Evolutionary conservation across 1,139 yeast genomes (phyloP), one percentile per base, ranked within the genome.

Genomic region (Candida tetrigidarum): DNA sequence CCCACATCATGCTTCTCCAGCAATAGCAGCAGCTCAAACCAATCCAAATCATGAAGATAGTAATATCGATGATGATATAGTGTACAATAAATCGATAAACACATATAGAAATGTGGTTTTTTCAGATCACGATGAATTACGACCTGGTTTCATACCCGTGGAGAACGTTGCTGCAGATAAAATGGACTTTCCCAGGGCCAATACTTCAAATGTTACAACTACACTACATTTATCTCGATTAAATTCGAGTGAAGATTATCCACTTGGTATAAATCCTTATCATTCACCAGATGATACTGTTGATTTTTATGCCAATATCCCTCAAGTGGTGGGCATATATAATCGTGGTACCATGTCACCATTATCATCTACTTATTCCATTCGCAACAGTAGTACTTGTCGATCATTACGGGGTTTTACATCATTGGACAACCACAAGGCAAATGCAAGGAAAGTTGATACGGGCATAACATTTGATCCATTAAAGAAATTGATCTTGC

Each of bases 301-400:
- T 40, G 66, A 74, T 46, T 69, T 77, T 42, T 72, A 66, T 52
- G 71, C 64, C 22, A 71, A 71, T 9, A 32, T 37, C 10, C 66
- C 80, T 0, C 60, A 75, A 28, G 64, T 67, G 40, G 53, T 64
- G 7, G 64, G 41, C 10, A 25, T 68, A 25, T 67, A 61, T 37
- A 28, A 38, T 10, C 20, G 29, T 6, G 58, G 72, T 28, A 71
- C 71, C 44, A 70, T 68, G 52, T 81, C 81, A 0, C 81, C 82
- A 0, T 66, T 77, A 42, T 58, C 80, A 1, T 76, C 81, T 78
- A 53, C 71, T 2, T 66, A 79, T 1, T 43, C 76, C 8, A 60
- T 78, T 54, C 69, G 72, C 46, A 73, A 71, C 45, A 85, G 81
- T 53, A 68, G 69, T 0, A 78, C 71, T 20, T 56, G 77, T 20